Conservation (phyloP, 1,284 basidiomycete species). For the Cryptococcus maquisensis region DNA sequence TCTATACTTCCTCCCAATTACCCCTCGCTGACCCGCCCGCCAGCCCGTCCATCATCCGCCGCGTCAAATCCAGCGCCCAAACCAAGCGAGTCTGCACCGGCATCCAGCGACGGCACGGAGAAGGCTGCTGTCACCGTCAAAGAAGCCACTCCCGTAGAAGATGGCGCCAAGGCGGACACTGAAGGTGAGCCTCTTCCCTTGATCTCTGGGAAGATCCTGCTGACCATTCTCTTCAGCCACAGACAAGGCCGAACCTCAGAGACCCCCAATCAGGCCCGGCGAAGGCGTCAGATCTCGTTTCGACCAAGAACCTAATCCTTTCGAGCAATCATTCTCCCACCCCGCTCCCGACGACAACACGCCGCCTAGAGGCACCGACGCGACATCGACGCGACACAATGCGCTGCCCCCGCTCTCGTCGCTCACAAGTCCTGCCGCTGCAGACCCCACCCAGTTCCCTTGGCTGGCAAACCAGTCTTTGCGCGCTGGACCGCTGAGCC, state of each 20-base stretch:
- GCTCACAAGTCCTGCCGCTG: slow-evolving; percentile 67
- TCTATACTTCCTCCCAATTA: neutral
- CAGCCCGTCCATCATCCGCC: slow-evolving; percentile 15
- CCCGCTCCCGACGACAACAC: slow-evolving; percentile 52
- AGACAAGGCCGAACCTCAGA: slow-evolving; percentile 9
- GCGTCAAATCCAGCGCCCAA: slow-evolving; percentile 8
- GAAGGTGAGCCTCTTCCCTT: slow-evolving; percentile 14
- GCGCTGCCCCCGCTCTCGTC: slow-evolving; percentile 81
- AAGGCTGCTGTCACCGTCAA: slow-evolving; percentile 8
- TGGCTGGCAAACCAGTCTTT: slow-evolving; percentile 68
- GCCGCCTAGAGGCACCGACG: slow-evolving; percentile 49
- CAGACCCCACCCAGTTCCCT: slow-evolving; percentile 63
- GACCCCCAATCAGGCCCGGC: slow-evolving; percentile 39
- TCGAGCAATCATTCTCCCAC: slow-evolving; percentile 84
- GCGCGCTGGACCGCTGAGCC: slow-evolving; percentile 83
- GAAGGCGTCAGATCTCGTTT: slow-evolving; percentile 37
- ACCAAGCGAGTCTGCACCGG: slow-evolving; percentile 5
- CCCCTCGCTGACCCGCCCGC: neutral
- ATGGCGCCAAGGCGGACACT: slow-evolving; percentile 13
- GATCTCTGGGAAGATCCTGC: neutral
- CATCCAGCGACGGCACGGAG: neutral
- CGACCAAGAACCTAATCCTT: slow-evolving; percentile 85
- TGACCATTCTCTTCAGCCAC: neutral
- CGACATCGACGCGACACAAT: slow-evolving; percentile 42
- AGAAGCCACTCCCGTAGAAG: slow-evolving; percentile 15